Base-by-base conservation (phyloP, 176 grass and related monocot genomes). In the Lolium rigidum region DNA sequence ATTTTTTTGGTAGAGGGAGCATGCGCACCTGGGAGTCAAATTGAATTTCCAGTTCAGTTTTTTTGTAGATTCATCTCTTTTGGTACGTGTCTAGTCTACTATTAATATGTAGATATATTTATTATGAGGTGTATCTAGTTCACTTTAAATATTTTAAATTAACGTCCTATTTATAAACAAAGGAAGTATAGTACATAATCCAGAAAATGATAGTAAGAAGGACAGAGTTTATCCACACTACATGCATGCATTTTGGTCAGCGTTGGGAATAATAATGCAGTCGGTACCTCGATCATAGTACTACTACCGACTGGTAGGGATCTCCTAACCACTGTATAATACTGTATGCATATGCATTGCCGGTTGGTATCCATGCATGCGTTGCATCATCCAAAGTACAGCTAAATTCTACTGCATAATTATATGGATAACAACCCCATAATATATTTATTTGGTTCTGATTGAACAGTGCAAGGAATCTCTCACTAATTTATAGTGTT, bases 291-390 rank as follows among this genome's bases (percentile, higher is more conserved):
- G 74, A 84, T 84, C 67, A 87, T 83, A 52, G 39, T 44, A 44
- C 44, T 74, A 16, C 16, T 44, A 44, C 44, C 49, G 9, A 37
- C 60, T 46, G 89, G 83, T 80, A 7, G 85, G 80, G 89, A 90
- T 87, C 57, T 79, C 57, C 37, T 87, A 90, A 90, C 85, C 4
- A 84, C 80, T 90, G 84, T 78, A 83, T 90, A 66, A 79, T 73
- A 73, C 55, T 24, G 47, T 16, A 4, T 48, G 70, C 70, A 74
- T 74, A 74, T 74, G 80, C 54, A 67, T 70, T 66, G 85, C 75
- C 16, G 49, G 89, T 90, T 87, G 75, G 84, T 90, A 60, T 85
- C 58, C 68, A 22, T 37, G 37, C 35, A 74, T n/a, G 3, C 51
- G 58, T 12, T 47, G 41, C 71, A 44, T 69, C 77, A 12, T 13